Evolutionary conservation across 1,139 yeast species (phyloP).

Genomic region (Saccharomyces hybrid): DNA sequence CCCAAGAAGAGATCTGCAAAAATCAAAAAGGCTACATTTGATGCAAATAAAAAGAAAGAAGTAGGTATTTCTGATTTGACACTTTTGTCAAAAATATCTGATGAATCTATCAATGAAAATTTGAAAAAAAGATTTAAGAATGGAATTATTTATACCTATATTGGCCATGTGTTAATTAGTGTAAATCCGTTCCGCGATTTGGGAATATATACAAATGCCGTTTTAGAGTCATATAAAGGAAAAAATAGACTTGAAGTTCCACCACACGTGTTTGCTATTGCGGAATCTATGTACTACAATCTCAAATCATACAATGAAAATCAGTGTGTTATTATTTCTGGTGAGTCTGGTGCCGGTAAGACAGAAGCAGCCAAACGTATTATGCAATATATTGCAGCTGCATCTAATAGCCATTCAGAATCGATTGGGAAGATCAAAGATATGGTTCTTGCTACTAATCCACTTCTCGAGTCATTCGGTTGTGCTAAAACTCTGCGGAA

Average conservation of each 20-base stretch:
- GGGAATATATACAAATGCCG: slow-evolving; percentile 83
- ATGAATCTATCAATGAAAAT: slow-evolving; percentile 89
- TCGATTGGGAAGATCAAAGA: slow-evolving; percentile 81
- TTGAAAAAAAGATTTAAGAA: slow-evolving; percentile 82
- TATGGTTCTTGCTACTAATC: slow-evolving; percentile 97
- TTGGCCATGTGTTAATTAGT: slow-evolving; percentile 84
- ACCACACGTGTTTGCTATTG: slow-evolving; percentile 98
- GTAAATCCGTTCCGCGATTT: slow-evolving; percentile 95
- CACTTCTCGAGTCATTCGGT: slow-evolving; percentile 92
- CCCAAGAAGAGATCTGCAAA: slow-evolving; percentile 45
- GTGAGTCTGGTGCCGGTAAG: slow-evolving; percentile 99
- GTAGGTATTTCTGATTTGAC: slow-evolving; percentile 97
- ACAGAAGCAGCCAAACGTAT: slow-evolving; percentile 98
- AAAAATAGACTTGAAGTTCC: slow-evolving; percentile 93
- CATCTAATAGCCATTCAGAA: slow-evolving; percentile 49
- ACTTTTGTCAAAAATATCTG: slow-evolving; percentile 77
- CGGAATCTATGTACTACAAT: slow-evolving; percentile 94
- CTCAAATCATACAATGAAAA: slow-evolving; percentile 90
- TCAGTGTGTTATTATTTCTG: slow-evolving; percentile 97
- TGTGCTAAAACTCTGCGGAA: slow-evolving; percentile 97
- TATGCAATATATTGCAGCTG: slow-evolving; percentile 97
- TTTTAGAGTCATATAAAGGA: slow-evolving; percentile 72
- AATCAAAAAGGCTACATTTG: slow-evolving; percentile 89
- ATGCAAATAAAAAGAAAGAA: slow-evolving; percentile 80
- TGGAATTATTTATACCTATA: slow-evolving; percentile 82